Evolutionary conservation across 768 basidiomycete genomes (phyloP), one percentile per base, ranked within the genome.

Genomic region (Panaeolus cyanescens): DNA sequence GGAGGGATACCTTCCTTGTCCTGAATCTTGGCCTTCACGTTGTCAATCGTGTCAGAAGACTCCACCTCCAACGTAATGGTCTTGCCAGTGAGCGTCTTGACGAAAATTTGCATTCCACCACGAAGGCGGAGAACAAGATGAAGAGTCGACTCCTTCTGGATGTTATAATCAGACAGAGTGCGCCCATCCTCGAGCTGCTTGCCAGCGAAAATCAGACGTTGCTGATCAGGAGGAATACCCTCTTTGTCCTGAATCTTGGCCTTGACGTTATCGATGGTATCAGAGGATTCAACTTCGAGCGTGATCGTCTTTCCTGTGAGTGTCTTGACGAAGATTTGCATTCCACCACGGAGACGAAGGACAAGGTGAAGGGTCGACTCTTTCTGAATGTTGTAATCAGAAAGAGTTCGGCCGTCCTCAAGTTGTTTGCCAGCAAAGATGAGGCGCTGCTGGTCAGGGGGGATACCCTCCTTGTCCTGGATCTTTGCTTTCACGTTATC

Each of bases 301-400:
- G 86, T 88, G 70, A 89, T 88, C 30, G 89, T 91, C 83, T 90
- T 90, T 56, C 89, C 89, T 5, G 90, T 91, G 30, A 91, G 77
- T 15, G 90, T 91, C 81, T 93, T 93, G 57, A 93, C 87, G 61
- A 90, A 91, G 42, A 75, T 76, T 33, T 74, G 74, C 75, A 74
- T 73, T 31, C 73, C 74, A 59, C 74, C 72, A 42, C 74, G 73
- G 42, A 77, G 71, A 62, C 74, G 74, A 30, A 74, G 67, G 25
- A 74, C 73, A 63, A 76, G 74, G 56, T 89, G 81, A 58, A 92
- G 79, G 37, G 90, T 91, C 8, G 83, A 83, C 76, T 89, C 88
- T 71, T 89, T 88, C 77, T 86, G 85, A 34, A 87, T 88, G 65
- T 87, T 87, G 69, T 88, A 88, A 61, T 89, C 87, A 0, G 86